Percentiles rank a stretch among this genome's conserved stretches.
These are phyloP conservation scores for Oryza longistaminata DNA, from an alignment of 176 grass and related monocot species.

Conservation along the genomic window DNA sequence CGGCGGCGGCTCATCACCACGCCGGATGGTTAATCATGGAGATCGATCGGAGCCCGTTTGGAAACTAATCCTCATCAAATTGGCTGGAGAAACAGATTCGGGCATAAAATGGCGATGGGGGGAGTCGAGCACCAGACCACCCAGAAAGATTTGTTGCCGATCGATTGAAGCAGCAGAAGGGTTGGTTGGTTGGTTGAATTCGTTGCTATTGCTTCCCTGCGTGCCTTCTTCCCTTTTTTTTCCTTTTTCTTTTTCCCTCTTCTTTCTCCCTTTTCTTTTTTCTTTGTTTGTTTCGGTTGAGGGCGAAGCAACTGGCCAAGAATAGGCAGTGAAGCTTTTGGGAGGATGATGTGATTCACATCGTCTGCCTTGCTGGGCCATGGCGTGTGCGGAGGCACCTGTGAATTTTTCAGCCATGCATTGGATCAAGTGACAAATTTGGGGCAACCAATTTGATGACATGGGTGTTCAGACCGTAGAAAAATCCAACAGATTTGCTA, in stretches of 20 bases:
- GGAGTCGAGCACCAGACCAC: neutral
- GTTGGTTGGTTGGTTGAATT: neutral
- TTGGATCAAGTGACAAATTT: no score
- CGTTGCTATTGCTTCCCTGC: slow-evolving; percentile 5
- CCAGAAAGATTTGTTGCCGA: neutral
- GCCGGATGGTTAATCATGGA: neutral
- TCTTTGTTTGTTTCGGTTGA: neutral
- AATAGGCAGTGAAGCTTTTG: slow-evolving; percentile 7
- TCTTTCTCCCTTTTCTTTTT: neutral
- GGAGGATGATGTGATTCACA: neutral
- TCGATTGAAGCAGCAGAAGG: neutral
- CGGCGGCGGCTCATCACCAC: slow-evolving; percentile 40
- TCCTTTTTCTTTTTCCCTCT: neutral
- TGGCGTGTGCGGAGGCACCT: no score
- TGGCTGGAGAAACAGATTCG: neutral
- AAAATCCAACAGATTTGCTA: no score
- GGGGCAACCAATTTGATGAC: no score
- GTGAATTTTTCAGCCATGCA: no score
- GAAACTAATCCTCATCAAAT: slow-evolving; percentile 1
- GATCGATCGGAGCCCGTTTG: neutral
- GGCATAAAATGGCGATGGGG: neutral
- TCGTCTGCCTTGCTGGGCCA: no score
- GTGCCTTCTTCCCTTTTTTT: neutral
- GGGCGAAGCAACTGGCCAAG: slow-evolving; percentile 1
- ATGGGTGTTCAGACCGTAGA: no score